Base-by-base conservation (phyloP, 148 eudicot genomes). In the Diospyros lotus region DNA sequence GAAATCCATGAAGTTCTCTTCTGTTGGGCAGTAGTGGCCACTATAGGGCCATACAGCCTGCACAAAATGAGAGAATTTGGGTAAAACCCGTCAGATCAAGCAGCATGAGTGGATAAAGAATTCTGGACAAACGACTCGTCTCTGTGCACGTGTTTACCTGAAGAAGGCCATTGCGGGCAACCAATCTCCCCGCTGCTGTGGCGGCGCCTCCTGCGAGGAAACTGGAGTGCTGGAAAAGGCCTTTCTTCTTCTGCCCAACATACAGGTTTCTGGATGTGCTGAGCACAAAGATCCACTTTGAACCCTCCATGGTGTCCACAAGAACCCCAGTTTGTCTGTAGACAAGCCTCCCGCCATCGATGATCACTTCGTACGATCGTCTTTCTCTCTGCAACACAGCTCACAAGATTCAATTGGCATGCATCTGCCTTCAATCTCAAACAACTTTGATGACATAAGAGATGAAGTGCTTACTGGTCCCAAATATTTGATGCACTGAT, bases 41-140 rank as follows among this genome's bases (percentile, higher is more conserved):
- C 86, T 83, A 58, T 79, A 73, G 13, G 85, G 75, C 85, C 85
- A 83, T 15, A 76, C 64, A 53, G 82, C 85, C 85, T 82, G 62
- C 11, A 39, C 51, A 38, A 71, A 42, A 63, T 69, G 50, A 28
- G 15, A 28, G 9, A 17, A 7, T 48, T 48, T 48, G 52, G 52
- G 28, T 28, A 28, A 28, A 28, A 28, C 28, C 28, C 52, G 8
- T 48, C 8, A n/a, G 58, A 53, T 7, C 48, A 55, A 9, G 2
- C 12, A 55, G 12, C 8, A 9, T 9, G 12, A 9, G 12, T 5
- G 8, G 8, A 6, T 55, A 55, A 10, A 9, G 12, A 13, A 2
- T 55, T 13, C 15, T 55, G 3, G 9, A 55, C 9, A 13, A 6
- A 55, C 52, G 52, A 48, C 8, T 48, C 8, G 52, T 48, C 52